Evolutionary conservation across 1,284 basidiomycete species (phyloP).

Genomic region (Moesziomyces sp.): DNA sequence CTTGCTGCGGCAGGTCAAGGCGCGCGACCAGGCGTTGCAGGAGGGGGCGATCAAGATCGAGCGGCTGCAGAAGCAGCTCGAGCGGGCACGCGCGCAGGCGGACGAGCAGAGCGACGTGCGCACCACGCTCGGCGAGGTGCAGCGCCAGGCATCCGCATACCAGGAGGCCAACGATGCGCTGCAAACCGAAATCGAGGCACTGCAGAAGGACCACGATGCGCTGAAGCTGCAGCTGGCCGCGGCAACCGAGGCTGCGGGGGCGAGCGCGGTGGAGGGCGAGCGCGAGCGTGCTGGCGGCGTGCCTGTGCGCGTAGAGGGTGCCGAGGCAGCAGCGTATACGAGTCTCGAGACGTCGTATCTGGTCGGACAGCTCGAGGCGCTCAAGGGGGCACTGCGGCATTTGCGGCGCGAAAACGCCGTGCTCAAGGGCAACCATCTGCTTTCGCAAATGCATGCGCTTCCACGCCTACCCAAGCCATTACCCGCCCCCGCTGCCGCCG

Average conservation of each 20-base stretch:
- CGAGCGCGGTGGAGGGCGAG: constrained; percentile 3
- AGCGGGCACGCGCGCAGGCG: constrained; percentile 82
- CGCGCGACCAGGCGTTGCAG: constrained; percentile 86
- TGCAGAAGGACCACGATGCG: constrained; percentile 87
- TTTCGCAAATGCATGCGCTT: constrained; percentile 81
- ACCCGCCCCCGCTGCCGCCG: too few relatives aligned
- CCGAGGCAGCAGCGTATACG: constrained; percentile 25
- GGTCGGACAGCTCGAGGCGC: constrained; percentile 79
- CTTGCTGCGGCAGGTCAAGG: constrained; percentile 78
- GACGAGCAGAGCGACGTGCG: constrained; percentile 86
- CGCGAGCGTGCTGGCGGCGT: neutral
- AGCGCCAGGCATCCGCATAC: constrained; percentile 86
- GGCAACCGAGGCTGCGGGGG: constrained; percentile 4
- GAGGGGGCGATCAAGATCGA: constrained; percentile 92
- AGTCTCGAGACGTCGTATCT: constrained; percentile 53
- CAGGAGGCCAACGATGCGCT: constrained; percentile 93
- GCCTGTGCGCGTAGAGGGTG: constrained; percentile 7
- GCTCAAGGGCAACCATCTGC: constrained; percentile 87
- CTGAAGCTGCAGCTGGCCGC: constrained; percentile 74
- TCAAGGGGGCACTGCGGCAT: constrained; percentile 87
- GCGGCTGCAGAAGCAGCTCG: constrained; percentile 90
- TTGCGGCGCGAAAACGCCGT: constrained; percentile 90
- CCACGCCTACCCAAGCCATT: constrained; percentile 61
- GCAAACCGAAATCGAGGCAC: constrained; percentile 84
- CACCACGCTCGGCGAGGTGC: constrained; percentile 79